Evolutionary conservation across 257 asterid genomes (phyloP).

Genomic region (Marsdenia floribunda): DNA sequence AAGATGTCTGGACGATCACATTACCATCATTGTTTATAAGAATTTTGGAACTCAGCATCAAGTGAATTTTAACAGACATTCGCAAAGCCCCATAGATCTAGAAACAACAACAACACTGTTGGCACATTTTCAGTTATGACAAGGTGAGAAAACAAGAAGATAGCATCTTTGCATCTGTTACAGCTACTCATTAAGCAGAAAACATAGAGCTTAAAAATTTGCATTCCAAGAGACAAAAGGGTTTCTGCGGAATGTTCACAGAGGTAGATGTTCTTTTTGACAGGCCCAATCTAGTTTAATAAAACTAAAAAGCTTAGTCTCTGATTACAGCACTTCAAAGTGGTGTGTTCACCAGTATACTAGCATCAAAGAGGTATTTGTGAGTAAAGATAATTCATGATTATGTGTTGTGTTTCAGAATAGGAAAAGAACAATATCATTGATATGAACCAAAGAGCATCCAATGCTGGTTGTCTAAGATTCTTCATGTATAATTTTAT

Average conservation of each 20-base stretch:
- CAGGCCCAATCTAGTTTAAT: neutral
- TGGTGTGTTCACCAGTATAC: too few species aligned
- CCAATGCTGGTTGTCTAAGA: too few species aligned
- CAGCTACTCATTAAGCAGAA: constrained; percentile 13
- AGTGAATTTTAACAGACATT: constrained; percentile 87
- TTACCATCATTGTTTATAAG: constrained; percentile 68
- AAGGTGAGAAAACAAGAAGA: too few species aligned
- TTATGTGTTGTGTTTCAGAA: too few species aligned
- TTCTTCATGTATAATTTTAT: too few species aligned
- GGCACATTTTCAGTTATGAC: too few species aligned
- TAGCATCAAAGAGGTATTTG: too few species aligned
- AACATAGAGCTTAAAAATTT: neutral
- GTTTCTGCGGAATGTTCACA: neutral
- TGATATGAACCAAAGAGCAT: too few species aligned
- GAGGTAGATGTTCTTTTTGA: neutral
- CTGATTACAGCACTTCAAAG: too few species aligned
- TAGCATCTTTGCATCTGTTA: constrained; percentile 9
- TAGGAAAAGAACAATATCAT: too few species aligned
- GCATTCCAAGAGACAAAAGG: neutral
- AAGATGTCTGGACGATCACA: constrained; percentile 68
- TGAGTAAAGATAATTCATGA: too few species aligned
- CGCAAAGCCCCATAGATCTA: constrained; percentile 89
- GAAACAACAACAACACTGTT: constrained; percentile 25
- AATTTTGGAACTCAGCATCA: constrained; percentile 81
- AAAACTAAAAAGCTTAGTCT: too few species aligned